phyloP scores from a whole-genome alignment of 192 early-diverging fungal genomes.

The Gamsiella multidivaricata region DNA sequence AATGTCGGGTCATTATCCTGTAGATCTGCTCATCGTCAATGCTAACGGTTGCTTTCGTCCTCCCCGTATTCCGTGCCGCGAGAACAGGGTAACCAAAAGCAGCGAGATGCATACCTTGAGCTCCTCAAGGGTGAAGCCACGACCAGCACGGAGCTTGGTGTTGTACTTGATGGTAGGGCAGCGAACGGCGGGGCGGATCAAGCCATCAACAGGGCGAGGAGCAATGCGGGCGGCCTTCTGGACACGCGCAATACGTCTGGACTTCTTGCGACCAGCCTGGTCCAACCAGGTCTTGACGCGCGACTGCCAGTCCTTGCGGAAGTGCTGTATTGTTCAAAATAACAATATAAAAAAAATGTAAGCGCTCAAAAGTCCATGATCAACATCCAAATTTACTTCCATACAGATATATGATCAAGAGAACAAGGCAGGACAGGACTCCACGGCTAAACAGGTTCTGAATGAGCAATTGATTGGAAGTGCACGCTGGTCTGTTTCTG shows the following conservation, averaged over 20 bases:
- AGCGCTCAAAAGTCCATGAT: too few species aligned
- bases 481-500: too few species aligned
- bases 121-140: conserved; percentile 99
- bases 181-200: conserved; percentile 95
- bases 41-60: too few species aligned
- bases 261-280: conserved; percentile 95
- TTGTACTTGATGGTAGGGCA: conserved; percentile 82
- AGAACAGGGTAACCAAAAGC: not conserved
- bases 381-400: too few species aligned
- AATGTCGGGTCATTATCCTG: too few species aligned
- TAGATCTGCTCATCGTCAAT: too few species aligned
- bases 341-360: not conserved
- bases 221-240: conserved; percentile 97
- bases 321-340: conserved; percentile 66
- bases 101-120: conserved; percentile 78
- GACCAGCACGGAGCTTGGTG: conserved; percentile 81
- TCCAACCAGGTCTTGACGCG: conserved; percentile 99
- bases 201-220: conserved; percentile 95
- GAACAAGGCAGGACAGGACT: too few species aligned
- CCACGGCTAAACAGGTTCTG: too few species aligned
- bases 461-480: too few species aligned
- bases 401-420: too few species aligned
- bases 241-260: conserved; percentile 86
- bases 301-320: conserved; percentile 98
- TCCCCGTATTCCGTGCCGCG: too few species aligned